Conservation (phyloP, 805 yeast genomes). For the Pichia occidentalis region DNA sequence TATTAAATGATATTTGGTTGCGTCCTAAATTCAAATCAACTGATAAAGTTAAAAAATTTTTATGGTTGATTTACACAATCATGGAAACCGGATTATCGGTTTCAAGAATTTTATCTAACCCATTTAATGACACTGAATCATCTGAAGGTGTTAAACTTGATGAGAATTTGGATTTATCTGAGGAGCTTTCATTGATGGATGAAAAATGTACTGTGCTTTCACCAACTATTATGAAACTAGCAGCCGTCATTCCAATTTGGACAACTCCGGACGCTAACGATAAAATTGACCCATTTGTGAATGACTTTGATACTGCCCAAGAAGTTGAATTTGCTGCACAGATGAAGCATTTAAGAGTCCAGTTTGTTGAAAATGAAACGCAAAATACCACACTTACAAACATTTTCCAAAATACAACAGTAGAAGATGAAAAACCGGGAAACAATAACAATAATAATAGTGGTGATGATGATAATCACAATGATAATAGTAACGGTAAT, state of each 20-base stretch:
- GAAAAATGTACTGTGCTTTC: slow-evolving; percentile 19
- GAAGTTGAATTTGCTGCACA: slow-evolving; percentile 43
- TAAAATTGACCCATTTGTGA: slow-evolving; percentile 10
- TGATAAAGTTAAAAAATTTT: slow-evolving; percentile 62
- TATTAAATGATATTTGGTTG: slow-evolving; percentile 71
- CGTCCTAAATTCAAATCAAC: slow-evolving; percentile 52
- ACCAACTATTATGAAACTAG: slow-evolving; percentile 22
- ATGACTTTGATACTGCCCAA: slow-evolving; percentile 43
- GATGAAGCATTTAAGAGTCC: slow-evolving; percentile 40
- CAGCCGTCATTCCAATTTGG: slow-evolving; percentile 21
- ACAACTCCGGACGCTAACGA: background rate
- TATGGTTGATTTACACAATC: slow-evolving; percentile 80
- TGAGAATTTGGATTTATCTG: background rate
- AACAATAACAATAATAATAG: background rate
- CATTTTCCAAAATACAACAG: background rate
- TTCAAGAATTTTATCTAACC: slow-evolving; percentile 34
- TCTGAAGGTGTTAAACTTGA: slow-evolving; percentile 2
- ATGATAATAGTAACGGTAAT: background rate
- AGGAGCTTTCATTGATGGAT: slow-evolving; percentile 14
- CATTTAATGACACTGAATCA: slow-evolving; percentile 22
- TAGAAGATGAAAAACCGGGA: background rate
- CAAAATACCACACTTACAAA: slow-evolving; percentile 2
- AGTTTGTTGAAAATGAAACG: slow-evolving; percentile 17
- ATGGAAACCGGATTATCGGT: slow-evolving; percentile 62
- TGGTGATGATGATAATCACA: background rate